A percentile compares a stretch with the other conserved stretches of the same genome.
phyloP scores from a whole-genome alignment of 2,329 filamentous ascomycete genomes.

The Chalaropsis ovoidea region DNA sequence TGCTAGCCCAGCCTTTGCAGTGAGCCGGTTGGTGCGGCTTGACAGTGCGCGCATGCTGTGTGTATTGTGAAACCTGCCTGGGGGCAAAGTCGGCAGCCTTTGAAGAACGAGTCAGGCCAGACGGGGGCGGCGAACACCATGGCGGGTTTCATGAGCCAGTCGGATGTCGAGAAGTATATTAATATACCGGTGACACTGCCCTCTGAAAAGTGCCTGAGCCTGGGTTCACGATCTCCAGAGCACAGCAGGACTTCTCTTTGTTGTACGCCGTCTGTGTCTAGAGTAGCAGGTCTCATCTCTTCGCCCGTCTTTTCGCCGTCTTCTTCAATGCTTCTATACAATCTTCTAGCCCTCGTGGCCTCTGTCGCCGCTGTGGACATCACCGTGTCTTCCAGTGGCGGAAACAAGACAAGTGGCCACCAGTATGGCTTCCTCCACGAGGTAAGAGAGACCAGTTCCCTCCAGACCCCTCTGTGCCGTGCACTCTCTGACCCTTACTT shows the following conservation, averaged over 20 bases:
- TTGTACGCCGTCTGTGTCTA: not conserved
- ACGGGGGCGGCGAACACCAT: not conserved
- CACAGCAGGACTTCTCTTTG: not conserved
- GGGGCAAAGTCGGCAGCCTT: not conserved
- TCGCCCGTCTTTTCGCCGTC: not conserved
- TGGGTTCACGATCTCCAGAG: not conserved
- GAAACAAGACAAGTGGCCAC: constrained; percentile 37
- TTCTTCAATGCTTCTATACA: constrained; percentile 17
- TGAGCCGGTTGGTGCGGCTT: constrained; percentile 12
- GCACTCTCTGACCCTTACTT: not conserved
- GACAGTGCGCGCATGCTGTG: not conserved
- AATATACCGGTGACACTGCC: not conserved
- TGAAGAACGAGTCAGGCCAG: not conserved
- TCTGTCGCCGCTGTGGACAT: constrained; percentile 32
- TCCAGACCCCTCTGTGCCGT: not conserved
- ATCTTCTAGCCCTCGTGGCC: constrained; percentile 15
- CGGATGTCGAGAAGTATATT: not conserved
- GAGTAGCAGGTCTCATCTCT: not conserved
- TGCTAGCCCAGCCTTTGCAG: not conserved
- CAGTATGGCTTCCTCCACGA: constrained; percentile 41
- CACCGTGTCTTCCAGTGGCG: constrained; percentile 33
- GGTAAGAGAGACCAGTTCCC: constrained; percentile 28
- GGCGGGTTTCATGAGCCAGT: not conserved
- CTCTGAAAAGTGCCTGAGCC: not conserved
- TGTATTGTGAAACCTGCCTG: not conserved